phyloP scores from a whole-genome alignment of 176 grass and related monocot genomes.

The Tillandsia leiboldiana region DNA sequence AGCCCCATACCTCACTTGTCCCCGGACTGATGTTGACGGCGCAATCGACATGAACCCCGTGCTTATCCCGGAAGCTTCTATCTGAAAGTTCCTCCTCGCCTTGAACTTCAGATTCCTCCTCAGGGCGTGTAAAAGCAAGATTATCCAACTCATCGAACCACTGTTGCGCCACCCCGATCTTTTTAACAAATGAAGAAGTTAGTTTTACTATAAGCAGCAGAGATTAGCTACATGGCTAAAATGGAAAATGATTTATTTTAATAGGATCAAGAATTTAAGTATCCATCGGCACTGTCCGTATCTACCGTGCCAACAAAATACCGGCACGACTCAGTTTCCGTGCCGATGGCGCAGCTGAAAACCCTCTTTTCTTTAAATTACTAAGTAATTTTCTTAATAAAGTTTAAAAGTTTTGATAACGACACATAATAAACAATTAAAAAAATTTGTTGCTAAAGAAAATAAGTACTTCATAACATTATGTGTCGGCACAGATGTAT shows the following conservation, averaged over 20 bases:
- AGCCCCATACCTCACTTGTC: slow-evolving; percentile 51
- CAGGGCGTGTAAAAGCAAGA: slow-evolving; percentile 55
- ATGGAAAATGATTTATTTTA: not conserved
- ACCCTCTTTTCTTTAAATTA: too few species aligned
- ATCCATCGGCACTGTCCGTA: too few species aligned
- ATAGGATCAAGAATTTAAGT: not conserved
- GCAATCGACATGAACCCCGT: slow-evolving; percentile 46
- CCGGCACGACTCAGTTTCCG: too few species aligned
- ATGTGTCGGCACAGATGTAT: too few species aligned
- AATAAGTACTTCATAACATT: too few species aligned
- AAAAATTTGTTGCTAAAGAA: too few species aligned
- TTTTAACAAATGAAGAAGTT: not conserved
- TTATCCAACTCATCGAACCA: slow-evolving; percentile 96
- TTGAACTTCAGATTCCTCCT: slow-evolving; percentile 29
- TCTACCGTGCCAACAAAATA: too few species aligned
- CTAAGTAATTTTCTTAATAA: too few species aligned
- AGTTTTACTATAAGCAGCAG: not conserved
- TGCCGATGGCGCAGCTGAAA: too few species aligned
- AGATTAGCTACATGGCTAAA: not conserved
- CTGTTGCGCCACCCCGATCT: slow-evolving; percentile 83
- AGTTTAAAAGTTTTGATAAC: too few species aligned
- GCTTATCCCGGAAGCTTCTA: slow-evolving; percentile 36
- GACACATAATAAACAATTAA: too few species aligned
- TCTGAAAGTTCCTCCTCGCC: slow-evolving; percentile 18
- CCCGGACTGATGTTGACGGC: slow-evolving; percentile 66